A percentile compares a stretch with the other conserved stretches of the same genome.
Conservation (phyloP, 192 early-diverging fungal species). For the Backusella sp. region DNA sequence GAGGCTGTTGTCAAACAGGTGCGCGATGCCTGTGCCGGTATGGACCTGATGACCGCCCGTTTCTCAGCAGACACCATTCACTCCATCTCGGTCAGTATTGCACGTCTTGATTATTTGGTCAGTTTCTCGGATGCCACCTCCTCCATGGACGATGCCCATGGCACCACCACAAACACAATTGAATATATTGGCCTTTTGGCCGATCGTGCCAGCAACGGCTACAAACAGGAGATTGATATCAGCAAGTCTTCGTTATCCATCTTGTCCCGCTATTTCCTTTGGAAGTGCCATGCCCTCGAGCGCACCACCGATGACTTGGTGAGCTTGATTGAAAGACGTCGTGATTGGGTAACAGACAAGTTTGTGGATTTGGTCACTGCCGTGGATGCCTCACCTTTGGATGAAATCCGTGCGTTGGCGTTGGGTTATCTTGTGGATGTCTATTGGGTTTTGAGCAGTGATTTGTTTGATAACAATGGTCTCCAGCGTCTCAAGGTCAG, state of each 20-base stretch:
- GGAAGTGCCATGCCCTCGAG: slow-evolving; percentile 16
- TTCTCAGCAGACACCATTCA: slow-evolving; percentile 23
- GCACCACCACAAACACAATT: not conserved
- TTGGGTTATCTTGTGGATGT: slow-evolving; percentile 46
- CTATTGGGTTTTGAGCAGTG: slow-evolving; percentile 50
- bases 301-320: not conserved
- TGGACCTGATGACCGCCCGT: slow-evolving; percentile 24
- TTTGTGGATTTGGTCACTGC: slow-evolving; percentile 9
- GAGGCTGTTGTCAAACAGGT: slow-evolving; percentile 30
- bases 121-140: slow-evolving; percentile 22
- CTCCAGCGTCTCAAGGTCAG: slow-evolving; percentile 16
- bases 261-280: slow-evolving; percentile 37
- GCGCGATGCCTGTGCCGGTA: slow-evolving; percentile 28
- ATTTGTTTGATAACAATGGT: slow-evolving; percentile 38
- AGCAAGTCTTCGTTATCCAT: slow-evolving; percentile 28
- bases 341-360: slow-evolving; percentile 18
- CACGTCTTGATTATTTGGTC: slow-evolving; percentile 29
- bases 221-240: slow-evolving; percentile 12
- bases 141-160: slow-evolving; percentile 22
- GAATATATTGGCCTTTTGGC: slow-evolving; percentile 8
- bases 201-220: slow-evolving; percentile 13
- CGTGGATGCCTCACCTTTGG: not conserved
- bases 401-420: slow-evolving; percentile 8
- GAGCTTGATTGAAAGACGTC: not conserved
- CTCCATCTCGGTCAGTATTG: slow-evolving; percentile 25